Evolutionary conservation across 2,329 filamentous ascomycete genomes (phyloP), one percentile per base, ranked within the genome.

Genomic region (Diaporthe aspalathi): DNA sequence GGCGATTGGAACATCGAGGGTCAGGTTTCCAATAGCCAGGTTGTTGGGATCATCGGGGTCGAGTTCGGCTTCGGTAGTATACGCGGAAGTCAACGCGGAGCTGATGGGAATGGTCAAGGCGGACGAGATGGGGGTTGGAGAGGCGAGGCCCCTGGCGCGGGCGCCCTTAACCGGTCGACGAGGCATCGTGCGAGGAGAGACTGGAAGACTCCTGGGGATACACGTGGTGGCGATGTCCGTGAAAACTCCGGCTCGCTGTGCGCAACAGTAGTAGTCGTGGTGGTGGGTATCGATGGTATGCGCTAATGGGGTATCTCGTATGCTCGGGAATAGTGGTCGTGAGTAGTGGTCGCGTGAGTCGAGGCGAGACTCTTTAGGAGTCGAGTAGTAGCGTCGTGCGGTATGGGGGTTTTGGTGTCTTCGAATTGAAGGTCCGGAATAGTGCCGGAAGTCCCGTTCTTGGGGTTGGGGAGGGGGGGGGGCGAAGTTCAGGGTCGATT

Each of bases 21-120:
- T 84, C 22, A 89, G 77, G 2, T 81, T 79, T 49, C 81, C 80
- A 47, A 88, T 83, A 32, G 81, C 76, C 32, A 86, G 74, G 6
- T 80, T 78, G 68, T 81, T 78, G 22, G 82, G 81, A n/a, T 84
- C 82, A 11, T 82, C 83, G 22, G 77, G 63, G 20, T 82, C 83
- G 22, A 77, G 76, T n/a, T 84, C 82, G 52, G 77, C 79, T 50
- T 83, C 80, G 32, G 83, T 80, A 27, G 79, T 67, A 70, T 80
- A 79, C 2, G 81, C 79, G 2, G 82, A 82, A 8, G 82, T 76
- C 16, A 77, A 76, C 35, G 81, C 78, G 5, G 83, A 83, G 70
- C 80, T 80, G 50, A 78, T 75, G 2, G 81, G 81, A 2, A 83
- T 83, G 3, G 79, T 76, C n/a, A 75, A 63, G 43, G 75, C 70